These are phyloP conservation scores for Cryphonectria radicalis DNA, from an alignment of 2,329 filamentous ascomycete species.

Conservation along the genomic window DNA sequence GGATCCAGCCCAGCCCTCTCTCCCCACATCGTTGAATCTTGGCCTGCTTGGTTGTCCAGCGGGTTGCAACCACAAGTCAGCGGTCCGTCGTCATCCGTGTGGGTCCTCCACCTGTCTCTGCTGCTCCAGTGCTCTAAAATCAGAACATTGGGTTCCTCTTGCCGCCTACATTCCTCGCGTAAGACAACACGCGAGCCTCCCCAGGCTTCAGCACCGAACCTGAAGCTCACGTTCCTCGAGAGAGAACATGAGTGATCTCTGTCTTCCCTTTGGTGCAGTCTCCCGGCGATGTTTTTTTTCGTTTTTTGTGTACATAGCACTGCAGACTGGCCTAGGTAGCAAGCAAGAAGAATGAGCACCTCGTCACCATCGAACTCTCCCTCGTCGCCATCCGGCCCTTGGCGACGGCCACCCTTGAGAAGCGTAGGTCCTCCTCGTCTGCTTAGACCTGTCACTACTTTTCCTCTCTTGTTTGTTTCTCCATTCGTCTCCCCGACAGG, in stretches of 20 bases:
- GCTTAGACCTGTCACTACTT: background rate
- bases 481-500: background rate
- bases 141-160: background rate
- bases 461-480: background rate
- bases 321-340: slow-evolving; percentile 16
- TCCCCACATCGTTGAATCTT: background rate
- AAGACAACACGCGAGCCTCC: background rate
- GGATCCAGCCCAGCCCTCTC: background rate
- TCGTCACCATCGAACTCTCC: slow-evolving; percentile 29
- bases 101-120: background rate
- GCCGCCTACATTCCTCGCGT: slow-evolving; percentile 4
- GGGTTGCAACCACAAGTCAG: background rate
- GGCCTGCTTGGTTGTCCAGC: background rate
- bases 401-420: slow-evolving; percentile 48
- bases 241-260: slow-evolving; percentile 22
- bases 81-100: slow-evolving; percentile 5
- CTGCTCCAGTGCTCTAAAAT: background rate
- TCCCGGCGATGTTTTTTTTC: slow-evolving; percentile 18
- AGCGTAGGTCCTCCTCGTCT: slow-evolving; percentile 44
- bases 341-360: slow-evolving; percentile 40
- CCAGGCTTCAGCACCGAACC: slow-evolving; percentile 11
- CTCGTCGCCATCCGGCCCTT: slow-evolving; percentile 14
- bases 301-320: background rate
- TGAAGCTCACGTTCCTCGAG: slow-evolving; percentile 7
- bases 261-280: background rate